These are phyloP conservation scores for Penicillium manginii DNA, from an alignment of 495 filamentous ascomycete genomes.

Conservation along the genomic window DNA sequence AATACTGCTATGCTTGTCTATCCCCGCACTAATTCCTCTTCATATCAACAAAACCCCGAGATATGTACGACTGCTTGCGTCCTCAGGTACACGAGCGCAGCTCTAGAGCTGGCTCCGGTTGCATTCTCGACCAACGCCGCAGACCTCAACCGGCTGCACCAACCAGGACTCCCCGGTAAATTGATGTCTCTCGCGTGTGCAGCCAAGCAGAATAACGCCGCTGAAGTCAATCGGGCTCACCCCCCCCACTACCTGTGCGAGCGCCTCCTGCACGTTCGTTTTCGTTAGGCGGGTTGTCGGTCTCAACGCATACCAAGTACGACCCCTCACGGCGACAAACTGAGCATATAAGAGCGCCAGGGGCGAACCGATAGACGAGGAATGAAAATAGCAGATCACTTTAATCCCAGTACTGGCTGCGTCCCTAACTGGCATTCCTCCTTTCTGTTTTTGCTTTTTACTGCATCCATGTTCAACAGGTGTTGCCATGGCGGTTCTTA, in stretches of 20 bases:
- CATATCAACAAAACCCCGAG: background rate
- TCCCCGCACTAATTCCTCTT: background rate
- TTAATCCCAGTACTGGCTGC: background rate
- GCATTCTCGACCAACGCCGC: constrained; percentile 30
- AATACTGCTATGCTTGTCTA: background rate
- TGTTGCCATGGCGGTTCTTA: constrained; percentile 27
- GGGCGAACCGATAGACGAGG: background rate
- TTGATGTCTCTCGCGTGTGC: constrained; percentile 28
- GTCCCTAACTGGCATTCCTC: background rate
- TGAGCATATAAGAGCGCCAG: constrained; percentile 16
- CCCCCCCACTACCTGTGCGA: constrained; percentile 22
- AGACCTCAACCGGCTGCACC: constrained; percentile 19
- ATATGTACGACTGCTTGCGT: constrained; percentile 13
- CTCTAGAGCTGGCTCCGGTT: constrained; percentile 14
- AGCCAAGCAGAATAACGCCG: constrained; percentile 27
- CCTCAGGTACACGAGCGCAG: constrained; percentile 17
- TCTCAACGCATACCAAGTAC: constrained; percentile 13
- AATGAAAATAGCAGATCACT: background rate
- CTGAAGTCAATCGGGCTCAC: constrained; percentile 16
- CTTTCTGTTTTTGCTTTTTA: background rate
- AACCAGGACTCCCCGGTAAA: constrained; percentile 17
- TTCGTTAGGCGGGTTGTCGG: constrained; percentile 22
- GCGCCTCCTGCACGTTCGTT: constrained; percentile 25
- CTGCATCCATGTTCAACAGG: constrained; percentile 10
- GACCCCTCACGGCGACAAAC: constrained; percentile 1